phyloP scores from a whole-genome alignment of 163 green algal genomes.

The Scenedesmus sp. region DNA sequence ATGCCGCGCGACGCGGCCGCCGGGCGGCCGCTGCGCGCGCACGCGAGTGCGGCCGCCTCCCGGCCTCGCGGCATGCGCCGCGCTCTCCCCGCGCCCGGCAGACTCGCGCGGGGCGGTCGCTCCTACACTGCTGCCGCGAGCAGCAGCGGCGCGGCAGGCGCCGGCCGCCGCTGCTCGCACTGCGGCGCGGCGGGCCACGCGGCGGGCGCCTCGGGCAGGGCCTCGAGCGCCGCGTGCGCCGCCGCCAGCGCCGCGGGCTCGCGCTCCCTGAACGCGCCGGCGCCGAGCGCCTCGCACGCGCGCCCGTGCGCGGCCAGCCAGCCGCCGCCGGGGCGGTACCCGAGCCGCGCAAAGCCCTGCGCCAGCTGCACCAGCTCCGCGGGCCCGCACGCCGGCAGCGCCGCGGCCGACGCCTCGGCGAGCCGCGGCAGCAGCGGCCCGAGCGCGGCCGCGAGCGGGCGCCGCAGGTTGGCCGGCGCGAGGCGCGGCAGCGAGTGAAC shows the following conservation, averaged over 20 bases:
- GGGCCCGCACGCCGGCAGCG: conserved; percentile 2
- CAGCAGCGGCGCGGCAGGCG: too few species aligned
- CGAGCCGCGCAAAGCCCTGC: conserved; percentile 28
- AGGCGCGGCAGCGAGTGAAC: background rate
- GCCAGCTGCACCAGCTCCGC: conserved; percentile 8
- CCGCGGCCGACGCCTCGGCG: background rate
- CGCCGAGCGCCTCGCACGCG: background rate
- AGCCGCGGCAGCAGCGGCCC: conserved; percentile 10
- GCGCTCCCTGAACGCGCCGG: background rate
- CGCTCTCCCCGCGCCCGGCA: too few species aligned
- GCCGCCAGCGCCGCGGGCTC: conserved; percentile 1
- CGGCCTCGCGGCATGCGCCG: too few species aligned
- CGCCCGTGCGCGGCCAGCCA: conserved; percentile 15
- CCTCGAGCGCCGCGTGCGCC: background rate
- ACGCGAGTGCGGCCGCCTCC: too few species aligned
- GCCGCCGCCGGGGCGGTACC: background rate
- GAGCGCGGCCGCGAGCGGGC: background rate
- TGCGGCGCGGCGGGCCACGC: too few species aligned
- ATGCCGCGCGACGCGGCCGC: too few species aligned
- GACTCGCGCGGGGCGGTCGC: too few species aligned
- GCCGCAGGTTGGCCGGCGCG: background rate
- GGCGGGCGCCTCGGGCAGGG: too few species aligned
- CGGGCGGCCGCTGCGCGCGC: too few species aligned
- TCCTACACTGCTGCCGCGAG: too few species aligned
- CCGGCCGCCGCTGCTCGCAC: too few species aligned